phyloP scores from a whole-genome alignment of 1,284 basidiomycete genomes.

The Caloboletus firmus region DNA sequence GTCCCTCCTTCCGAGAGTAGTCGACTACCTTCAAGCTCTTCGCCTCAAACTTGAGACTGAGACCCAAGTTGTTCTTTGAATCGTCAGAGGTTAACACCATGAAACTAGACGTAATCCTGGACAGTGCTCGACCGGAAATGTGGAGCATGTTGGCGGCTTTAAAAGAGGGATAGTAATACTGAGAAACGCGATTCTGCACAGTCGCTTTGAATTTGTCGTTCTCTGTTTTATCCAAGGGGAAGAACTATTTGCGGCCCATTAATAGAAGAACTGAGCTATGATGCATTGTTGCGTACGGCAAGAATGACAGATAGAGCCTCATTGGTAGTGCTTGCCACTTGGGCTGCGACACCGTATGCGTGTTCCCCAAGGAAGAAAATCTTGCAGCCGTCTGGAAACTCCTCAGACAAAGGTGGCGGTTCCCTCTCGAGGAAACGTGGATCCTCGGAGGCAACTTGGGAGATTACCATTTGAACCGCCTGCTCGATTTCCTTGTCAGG shows the following conservation, averaged over 20 bases:
- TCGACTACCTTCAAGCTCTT: constrained; percentile 96
- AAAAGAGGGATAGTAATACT: constrained; percentile 76
- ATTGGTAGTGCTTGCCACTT: constrained; percentile 73
- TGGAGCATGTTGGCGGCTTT: constrained; percentile 69
- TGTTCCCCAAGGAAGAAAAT: constrained; percentile 96
- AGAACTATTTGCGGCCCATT: constrained; percentile 58
- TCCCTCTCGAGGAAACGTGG: constrained; percentile 83
- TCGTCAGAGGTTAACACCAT: constrained; percentile 77
- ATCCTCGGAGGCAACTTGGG: constrained; percentile 82
- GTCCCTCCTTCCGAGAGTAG: constrained; percentile 84
- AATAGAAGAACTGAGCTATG: constrained; percentile 3
- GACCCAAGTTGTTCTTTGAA: constrained; percentile 87
- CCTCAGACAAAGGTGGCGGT: constrained; percentile 80
- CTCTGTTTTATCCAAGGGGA: constrained; percentile 77
- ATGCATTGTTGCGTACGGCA: constrained; percentile 55
- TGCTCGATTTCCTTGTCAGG: constrained; percentile 81
- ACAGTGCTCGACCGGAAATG: constrained; percentile 74
- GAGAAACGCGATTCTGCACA: constrained; percentile 55
- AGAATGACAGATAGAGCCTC: constrained; percentile 74
- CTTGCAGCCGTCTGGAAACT: constrained; percentile 88
- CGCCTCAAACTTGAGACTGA: constrained; percentile 95
- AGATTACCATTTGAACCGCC: constrained; percentile 82
- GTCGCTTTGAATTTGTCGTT: constrained; percentile 74
- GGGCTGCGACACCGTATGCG: constrained; percentile 93
- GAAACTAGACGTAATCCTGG: constrained; percentile 91